These are phyloP conservation scores for Aegle marmelos DNA, from an alignment of 345 rosid species.

Conservation along the genomic window DNA sequence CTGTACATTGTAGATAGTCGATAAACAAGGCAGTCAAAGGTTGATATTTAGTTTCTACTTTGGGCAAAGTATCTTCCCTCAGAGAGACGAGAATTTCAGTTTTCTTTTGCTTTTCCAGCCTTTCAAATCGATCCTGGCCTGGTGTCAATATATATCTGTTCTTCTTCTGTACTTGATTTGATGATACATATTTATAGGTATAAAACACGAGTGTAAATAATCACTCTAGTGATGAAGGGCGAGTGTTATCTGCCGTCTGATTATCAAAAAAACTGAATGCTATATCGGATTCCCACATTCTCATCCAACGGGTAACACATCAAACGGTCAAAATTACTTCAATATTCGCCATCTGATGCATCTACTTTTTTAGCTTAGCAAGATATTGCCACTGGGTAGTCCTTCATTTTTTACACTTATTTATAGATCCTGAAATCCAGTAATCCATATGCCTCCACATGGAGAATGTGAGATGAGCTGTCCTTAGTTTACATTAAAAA, in stretches of 20 bases:
- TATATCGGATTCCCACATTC: too few relatives aligned
- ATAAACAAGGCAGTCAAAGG: constrained; percentile 36
- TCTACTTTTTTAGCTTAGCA: too few relatives aligned
- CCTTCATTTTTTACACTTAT: background rate
- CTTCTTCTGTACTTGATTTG: background rate
- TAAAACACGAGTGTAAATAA: background rate
- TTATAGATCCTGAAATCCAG: background rate
- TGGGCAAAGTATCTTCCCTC: constrained; percentile 32
- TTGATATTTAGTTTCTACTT: constrained; percentile 37
- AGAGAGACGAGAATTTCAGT: constrained; percentile 16
- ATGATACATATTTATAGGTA: background rate
- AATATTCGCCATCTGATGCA: background rate
- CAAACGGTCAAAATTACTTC: too few relatives aligned
- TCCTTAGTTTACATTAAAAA: background rate
- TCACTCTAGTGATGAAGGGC: background rate
- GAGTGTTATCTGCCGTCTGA: too few relatives aligned
- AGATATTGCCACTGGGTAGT: background rate
- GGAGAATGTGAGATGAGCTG: background rate
- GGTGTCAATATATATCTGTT: background rate
- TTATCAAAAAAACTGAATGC: too few relatives aligned
- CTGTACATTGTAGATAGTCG: background rate
- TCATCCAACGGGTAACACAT: too few relatives aligned
- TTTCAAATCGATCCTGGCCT: constrained; percentile 16
- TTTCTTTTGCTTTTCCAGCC: constrained; percentile 39
- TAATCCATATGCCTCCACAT: background rate